Conservation (phyloP, 2,329 filamentous ascomycete genomes). For the Claviceps sp. region DNA sequence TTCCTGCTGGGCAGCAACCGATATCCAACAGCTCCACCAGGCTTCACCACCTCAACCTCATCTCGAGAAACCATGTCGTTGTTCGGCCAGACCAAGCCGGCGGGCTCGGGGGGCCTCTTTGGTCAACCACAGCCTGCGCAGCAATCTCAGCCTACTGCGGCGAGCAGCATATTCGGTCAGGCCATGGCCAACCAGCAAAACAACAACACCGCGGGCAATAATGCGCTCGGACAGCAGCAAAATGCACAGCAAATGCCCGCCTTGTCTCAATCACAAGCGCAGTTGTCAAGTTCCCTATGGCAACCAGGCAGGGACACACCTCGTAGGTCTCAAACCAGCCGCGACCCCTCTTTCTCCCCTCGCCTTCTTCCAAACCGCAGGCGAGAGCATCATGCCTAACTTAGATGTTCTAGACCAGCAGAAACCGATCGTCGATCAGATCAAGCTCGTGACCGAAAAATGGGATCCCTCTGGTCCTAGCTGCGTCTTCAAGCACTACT, state of each 20-base stretch:
- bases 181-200: constrained; percentile 25
- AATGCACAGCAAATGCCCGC: constrained; percentile 29
- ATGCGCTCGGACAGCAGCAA: constrained; percentile 21
- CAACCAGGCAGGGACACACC: constrained; percentile 37
- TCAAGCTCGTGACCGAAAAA: constrained; percentile 55
- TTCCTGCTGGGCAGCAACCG: too few relatives aligned
- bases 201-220: constrained; percentile 17
- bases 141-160: constrained; percentile 15
- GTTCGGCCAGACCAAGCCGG: constrained; percentile 27
- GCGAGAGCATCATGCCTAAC: neutral
- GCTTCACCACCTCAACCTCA: neutral
- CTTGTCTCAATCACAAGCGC: constrained; percentile 31
- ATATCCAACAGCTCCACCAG: constrained; percentile 1
- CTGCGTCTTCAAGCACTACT: constrained; percentile 70
- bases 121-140: constrained; percentile 24
- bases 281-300: constrained; percentile 38
- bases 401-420: constrained; percentile 29
- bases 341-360: neutral
- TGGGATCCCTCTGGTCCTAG: constrained; percentile 57
- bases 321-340: constrained; percentile 22
- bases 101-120: constrained; percentile 21
- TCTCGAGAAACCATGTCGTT: constrained; percentile 18
- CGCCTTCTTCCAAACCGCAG: neutral
- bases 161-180: constrained; percentile 18
- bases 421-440: constrained; percentile 63